Conservation (phyloP, 1,284 basidiomycete genomes). For the Stygiomarasmius scandens region DNA sequence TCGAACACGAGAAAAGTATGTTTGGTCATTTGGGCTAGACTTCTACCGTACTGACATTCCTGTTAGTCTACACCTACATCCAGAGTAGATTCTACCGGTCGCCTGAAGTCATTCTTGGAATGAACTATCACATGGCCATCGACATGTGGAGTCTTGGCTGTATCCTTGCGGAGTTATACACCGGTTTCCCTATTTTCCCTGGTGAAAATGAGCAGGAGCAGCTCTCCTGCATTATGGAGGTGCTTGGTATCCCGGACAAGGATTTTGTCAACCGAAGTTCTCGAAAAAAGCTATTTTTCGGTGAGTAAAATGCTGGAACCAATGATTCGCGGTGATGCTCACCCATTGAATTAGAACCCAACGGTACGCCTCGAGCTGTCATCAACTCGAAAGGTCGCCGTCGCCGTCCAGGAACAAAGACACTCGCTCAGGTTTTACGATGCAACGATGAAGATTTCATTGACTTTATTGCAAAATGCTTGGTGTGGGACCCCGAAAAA, state of each 20-base stretch:
- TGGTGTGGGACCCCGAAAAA: conserved; percentile 97
- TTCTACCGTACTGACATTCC: conserved; percentile 19
- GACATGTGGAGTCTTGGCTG: conserved; percentile 99
- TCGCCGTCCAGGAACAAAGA: conserved; percentile 89
- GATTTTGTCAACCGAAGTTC: conserved; percentile 94
- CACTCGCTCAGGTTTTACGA: conserved; percentile 85
- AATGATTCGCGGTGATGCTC: conserved; percentile 7
- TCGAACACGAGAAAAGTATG: conserved; percentile 97
- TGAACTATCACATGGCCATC: conserved; percentile 95
- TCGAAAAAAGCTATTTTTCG: conserved; percentile 95
- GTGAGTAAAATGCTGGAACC: conserved; percentile 48
- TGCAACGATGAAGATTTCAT: conserved; percentile 89
- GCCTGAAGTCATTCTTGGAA: conserved; percentile 91
- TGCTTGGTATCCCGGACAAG: conserved; percentile 93
- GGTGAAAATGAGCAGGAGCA: conserved; percentile 99
- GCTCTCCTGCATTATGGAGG: conserved; percentile 99
- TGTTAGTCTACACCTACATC: conserved; percentile 92
- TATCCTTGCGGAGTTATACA: conserved; percentile 96
- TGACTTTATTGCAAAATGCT: conserved; percentile 93
- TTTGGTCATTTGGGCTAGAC: conserved; percentile 13
- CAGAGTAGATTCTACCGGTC: conserved; percentile 97
- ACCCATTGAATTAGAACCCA: conserved; percentile 67
- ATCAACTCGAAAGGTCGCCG: conserved; percentile 97
- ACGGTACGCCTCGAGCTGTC: conserved; percentile 88
- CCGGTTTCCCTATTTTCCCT: conserved; percentile 99